Percentiles rank a stretch among this genome's conserved stretches.
These are phyloP conservation scores for Pedinophyceae sp. DNA, from an alignment of 139 green algal species.

Conservation along the genomic window DNA sequence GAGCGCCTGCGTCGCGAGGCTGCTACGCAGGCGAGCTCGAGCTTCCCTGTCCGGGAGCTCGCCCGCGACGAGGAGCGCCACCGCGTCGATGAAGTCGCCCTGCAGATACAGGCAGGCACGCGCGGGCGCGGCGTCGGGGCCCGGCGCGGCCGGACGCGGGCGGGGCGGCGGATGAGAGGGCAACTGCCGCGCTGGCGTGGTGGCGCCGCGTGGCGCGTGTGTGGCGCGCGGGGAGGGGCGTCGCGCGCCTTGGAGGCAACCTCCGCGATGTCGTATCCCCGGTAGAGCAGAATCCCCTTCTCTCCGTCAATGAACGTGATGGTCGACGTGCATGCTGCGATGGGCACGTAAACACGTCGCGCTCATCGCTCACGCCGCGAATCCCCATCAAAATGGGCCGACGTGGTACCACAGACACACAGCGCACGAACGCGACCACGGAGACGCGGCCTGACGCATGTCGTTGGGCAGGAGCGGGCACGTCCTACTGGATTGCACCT, in stretches of 20 bases:
- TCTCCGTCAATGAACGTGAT: conserved; percentile 62
- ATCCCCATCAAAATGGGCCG: background rate
- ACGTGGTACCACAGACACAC: background rate
- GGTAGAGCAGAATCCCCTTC: conserved; percentile 44
- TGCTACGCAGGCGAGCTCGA: conserved; percentile 3
- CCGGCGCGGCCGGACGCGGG: background rate
- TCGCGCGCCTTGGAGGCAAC: background rate
- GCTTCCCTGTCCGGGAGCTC: conserved; percentile 32
- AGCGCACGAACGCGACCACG: background rate
- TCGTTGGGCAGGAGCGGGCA: background rate
- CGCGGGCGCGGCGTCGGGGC: too few relatives aligned
- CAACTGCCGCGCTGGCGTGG: background rate
- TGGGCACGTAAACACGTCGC: conserved; percentile 14
- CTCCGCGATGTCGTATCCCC: conserved; percentile 11
- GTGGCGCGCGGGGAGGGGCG: background rate
- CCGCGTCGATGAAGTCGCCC: conserved; percentile 38
- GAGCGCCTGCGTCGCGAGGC: too few relatives aligned
- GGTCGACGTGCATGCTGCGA: conserved; percentile 22
- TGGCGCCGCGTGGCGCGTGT: background rate
- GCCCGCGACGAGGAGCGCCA: conserved; percentile 42
- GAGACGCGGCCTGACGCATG: too few relatives aligned
- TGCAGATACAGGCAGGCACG: conserved; percentile 37
- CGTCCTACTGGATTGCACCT: background rate
- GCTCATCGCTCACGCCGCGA: background rate
- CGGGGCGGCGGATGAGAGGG: background rate